These are phyloP conservation scores for Hypoxylon rubiginosum DNA, from an alignment of 2,329 filamentous ascomycete genomes.

Conservation along the genomic window DNA sequence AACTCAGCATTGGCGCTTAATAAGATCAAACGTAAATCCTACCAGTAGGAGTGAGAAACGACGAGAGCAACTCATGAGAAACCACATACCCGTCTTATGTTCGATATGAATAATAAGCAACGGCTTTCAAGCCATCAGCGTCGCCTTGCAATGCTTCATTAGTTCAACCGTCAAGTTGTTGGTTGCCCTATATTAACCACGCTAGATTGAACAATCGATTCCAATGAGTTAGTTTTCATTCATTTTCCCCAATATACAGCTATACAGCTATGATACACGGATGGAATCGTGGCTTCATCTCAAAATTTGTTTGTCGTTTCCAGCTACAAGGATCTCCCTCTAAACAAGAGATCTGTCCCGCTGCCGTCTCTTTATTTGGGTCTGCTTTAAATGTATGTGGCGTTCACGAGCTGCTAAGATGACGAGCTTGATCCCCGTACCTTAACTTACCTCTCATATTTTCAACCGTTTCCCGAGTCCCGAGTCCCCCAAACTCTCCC, in stretches of 20 bases:
- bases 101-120: background rate
- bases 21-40: constrained; percentile 1
- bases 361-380: constrained; percentile 14
- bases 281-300: constrained; percentile 6
- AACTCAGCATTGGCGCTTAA: background rate
- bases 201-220: background rate
- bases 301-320: constrained; percentile 24
- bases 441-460: too few relatives aligned
- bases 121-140: background rate
- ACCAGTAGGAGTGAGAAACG: background rate
- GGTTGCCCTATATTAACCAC: background rate
- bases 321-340: constrained; percentile 20
- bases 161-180: background rate
- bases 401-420: constrained; percentile 26
- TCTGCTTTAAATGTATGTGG: constrained; percentile 24
- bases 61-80: background rate
- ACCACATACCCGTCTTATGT: background rate
- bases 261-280: constrained; percentile 6
- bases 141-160: background rate
- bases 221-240: background rate
- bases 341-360: constrained; percentile 22
- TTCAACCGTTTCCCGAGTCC: background rate
- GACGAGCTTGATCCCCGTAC: constrained; percentile 2
- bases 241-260: constrained; percentile 15
- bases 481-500: constrained; percentile 3